phyloP scores from a whole-genome alignment of 192 early-diverging fungal species.

The Coemansia sp. region DNA sequence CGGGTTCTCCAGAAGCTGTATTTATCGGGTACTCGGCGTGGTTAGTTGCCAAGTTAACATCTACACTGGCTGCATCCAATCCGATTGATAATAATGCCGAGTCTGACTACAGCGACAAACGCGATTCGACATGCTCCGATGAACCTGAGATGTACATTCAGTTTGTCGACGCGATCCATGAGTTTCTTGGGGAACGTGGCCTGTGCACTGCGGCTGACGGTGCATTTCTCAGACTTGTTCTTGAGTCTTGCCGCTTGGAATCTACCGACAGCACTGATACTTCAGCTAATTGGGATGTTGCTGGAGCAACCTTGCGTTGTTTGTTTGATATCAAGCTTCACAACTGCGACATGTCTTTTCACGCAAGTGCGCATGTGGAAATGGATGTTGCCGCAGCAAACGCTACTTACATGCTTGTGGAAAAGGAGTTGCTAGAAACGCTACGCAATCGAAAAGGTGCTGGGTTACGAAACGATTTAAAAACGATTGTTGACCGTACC shows the following conservation, averaged over 20 bases:
- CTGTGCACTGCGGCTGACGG: slow-evolving; percentile 40
- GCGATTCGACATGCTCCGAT: not conserved
- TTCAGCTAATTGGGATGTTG: slow-evolving; percentile 16
- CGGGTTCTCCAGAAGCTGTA: slow-evolving; percentile 10
- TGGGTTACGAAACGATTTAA: slow-evolving; percentile 43
- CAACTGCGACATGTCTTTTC: slow-evolving; percentile 13
- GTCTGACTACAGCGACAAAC: too few relatives aligned
- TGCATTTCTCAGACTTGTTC: slow-evolving; percentile 24
- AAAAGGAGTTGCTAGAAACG: slow-evolving; percentile 26
- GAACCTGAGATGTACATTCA: slow-evolving; percentile 2
- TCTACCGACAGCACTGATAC: slow-evolving; percentile 2
- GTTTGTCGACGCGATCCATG: slow-evolving; percentile 18
- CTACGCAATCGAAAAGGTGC: slow-evolving; percentile 29
- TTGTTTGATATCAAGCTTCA: slow-evolving; percentile 46
- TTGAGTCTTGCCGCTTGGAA: slow-evolving; percentile 8
- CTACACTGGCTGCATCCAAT: not conserved
- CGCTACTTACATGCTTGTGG: slow-evolving; percentile 31
- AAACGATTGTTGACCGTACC: slow-evolving; percentile 35
- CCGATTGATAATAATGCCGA: not conserved
- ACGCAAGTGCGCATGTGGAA: slow-evolving; percentile 24
- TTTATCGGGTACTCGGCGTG: slow-evolving; percentile 28
- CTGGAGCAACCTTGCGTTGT: slow-evolving; percentile 31
- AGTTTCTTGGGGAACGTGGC: slow-evolving; percentile 39
- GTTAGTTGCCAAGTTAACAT: slow-evolving; percentile 22
- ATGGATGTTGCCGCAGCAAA: slow-evolving; percentile 36